These are phyloP conservation scores for Myrica gale DNA, from an alignment of 306 rosid species.

Conservation along the genomic window DNA sequence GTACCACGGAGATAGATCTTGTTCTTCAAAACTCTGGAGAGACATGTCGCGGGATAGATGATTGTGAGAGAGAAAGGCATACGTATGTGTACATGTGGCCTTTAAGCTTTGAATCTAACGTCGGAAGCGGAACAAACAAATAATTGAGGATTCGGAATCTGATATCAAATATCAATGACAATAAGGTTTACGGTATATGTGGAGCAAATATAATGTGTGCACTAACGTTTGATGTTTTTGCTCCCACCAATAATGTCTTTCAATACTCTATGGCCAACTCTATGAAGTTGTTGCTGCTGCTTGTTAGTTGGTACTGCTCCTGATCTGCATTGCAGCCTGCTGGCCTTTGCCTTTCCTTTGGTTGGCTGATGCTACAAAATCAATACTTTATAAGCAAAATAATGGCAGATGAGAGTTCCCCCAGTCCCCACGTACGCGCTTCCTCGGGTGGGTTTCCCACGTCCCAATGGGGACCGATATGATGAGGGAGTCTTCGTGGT, in stretches of 20 bases:
- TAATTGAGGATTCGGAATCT: slow-evolving; percentile 3
- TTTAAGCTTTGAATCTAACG: not conserved
- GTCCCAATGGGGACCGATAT: not conserved
- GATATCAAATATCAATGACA: not conserved
- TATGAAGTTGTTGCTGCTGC: too few species aligned
- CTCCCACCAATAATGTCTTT: too few species aligned
- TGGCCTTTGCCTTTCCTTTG: not conserved
- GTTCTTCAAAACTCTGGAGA: not conserved
- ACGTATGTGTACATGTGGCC: not conserved
- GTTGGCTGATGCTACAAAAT: not conserved
- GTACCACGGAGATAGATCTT: not conserved
- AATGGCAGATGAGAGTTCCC: not conserved
- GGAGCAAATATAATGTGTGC: not conserved
- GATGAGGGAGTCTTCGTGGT: too few species aligned
- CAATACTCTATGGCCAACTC: too few species aligned
- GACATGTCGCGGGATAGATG: not conserved
- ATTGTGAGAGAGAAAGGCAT: not conserved
- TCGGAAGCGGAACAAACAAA: not conserved
- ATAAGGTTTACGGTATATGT: not conserved
- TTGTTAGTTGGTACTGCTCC: too few species aligned
- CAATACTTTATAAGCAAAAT: not conserved
- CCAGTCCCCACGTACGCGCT: not conserved
- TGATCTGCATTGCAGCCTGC: not conserved
- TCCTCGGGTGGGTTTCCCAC: not conserved
- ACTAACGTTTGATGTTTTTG: too few species aligned